Base-by-base conservation (phyloP, 306 rosid genomes). In the Corylus heterophylla region DNA sequence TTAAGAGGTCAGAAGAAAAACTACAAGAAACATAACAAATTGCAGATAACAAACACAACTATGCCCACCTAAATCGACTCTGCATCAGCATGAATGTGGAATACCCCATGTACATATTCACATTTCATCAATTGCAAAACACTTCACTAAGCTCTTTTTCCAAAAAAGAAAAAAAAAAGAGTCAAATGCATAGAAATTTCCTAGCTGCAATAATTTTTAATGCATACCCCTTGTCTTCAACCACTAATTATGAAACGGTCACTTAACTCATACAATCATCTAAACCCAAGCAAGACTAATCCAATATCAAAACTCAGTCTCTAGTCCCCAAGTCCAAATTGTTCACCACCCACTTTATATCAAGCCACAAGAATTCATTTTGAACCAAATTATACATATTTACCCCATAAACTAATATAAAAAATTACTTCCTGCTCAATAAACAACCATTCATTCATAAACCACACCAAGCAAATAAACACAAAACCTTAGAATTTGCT, bases 401-500 rank as follows among this genome's bases (percentile, higher is more conserved):
- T 9, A 13, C 4, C 35, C 22, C 54, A 47, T 44, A 31, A 54
- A 54, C 69, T 8, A 62, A 45, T 39, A 11, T 22, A 10, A 10
- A 14, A 59, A 39, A n/a, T 2, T 14, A 6, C 9, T 8, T 48
- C 27, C 63, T 58, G 20, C 39, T 5, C 48, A 37, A 7, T 25
- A 64, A 75, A 81, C 79, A 73, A 49, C 52, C 52, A 49, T 49
- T n/a, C 31, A 81, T 63, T 1, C 18, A 18, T 13, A 37, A 80
- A 74, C 7, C 8, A 25, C 16, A 35, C 79, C 29, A n/a, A 25
- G 6, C 2, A 39, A 8, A 9, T 58, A 29, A 13, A 31, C 35
- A 54, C 67, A 77, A 75, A 88, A 95, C 99, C 99, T 93, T 81
- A 95, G 83, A 55, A 95, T 96, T 91, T 95, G 99, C 87, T 95